These are phyloP conservation scores for Solanum appendiculatum DNA, from an alignment of 257 asterid genomes.

Conservation along the genomic window DNA sequence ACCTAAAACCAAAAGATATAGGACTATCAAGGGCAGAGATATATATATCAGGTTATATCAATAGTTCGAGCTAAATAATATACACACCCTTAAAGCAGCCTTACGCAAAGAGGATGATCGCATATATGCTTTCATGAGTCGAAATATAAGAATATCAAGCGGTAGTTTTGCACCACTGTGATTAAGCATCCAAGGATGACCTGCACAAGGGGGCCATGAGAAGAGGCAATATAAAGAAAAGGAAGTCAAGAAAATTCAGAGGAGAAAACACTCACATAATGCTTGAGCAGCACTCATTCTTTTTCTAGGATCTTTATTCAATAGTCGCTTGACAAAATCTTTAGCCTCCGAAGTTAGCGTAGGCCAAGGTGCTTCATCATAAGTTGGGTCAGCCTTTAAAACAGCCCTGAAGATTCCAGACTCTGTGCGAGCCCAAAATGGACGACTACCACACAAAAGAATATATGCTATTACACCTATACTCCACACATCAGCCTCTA, in stretches of 20 bases:
- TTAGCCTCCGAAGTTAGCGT: conserved; percentile 35
- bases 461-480: conserved; percentile 44
- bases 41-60: neutral
- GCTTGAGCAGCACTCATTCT: conserved; percentile 74
- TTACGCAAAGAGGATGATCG: conserved; percentile 57
- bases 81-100: conserved; percentile 68
- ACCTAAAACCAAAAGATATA: neutral
- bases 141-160: conserved; percentile 43
- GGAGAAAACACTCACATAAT: conserved; percentile 32
- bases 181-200: conserved; percentile 65
- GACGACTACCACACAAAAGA: conserved; percentile 61
- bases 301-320: conserved; percentile 49
- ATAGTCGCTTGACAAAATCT: conserved; percentile 46
- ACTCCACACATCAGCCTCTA: conserved; percentile 52
- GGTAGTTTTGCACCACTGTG: conserved; percentile 19
- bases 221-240: neutral
- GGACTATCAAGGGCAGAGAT: neutral
- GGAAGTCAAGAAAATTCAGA: neutral
- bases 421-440: conserved; percentile 69
- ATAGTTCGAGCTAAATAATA: neutral
- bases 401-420: conserved; percentile 59
- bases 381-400: conserved; percentile 45
- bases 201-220: conserved; percentile 22
- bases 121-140: conserved; percentile 58
- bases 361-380: conserved; percentile 59